Base-by-base conservation (phyloP, 2,329 filamentous ascomycete species). In the Curvularia verruculosa region DNA sequence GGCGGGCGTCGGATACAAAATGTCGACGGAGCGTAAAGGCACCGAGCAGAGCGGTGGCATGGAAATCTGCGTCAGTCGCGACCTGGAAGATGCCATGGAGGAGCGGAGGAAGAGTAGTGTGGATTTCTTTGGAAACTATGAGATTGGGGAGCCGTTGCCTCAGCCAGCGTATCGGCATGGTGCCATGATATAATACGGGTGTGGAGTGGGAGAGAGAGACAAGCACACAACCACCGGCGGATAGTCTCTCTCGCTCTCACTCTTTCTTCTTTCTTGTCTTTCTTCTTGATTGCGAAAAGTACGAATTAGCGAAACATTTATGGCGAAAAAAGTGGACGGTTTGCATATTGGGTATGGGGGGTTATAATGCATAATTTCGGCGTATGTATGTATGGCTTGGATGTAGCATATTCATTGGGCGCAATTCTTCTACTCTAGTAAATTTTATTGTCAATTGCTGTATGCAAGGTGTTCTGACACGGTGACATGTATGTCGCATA, bases 101-200 rank as follows among this genome's bases (percentile, higher is more conserved):
- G 41, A 41, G 52, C 55, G 66, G 24, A 54, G 72, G 50, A 65
- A 68, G 47, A 74, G 71, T 37, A 71, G 65, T 53, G 61, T 75
- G 18, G 73, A 75, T 52, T 75, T 73, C 50, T 75, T 74, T 49
- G 73, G 73, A 2, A 69, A 75, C 49, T 75, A 72, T 61, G 70
- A 65, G 1, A 72, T 75, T 19, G 65, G 65, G 10, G 73, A 75
- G 63, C 69, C 70, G 2, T 54, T 75, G 44, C 73, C 73, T 18
- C 70, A 73, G 43, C 73, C 73, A 1, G 59, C 64, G 15, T 73
- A 71, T 58, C 60, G 61, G 47, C 65, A 65, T 29, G 71, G 70
- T 13, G 64, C 59, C 13, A 74, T 74, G 71, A 73, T 74, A 45
- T 75, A 51, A 57, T 45, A n/a, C 13, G 34, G n/a, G 31, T 8